Evolutionary conservation across 768 basidiomycete species (phyloP), one percentile per base, ranked within the genome.

Genomic region (Leccinum pellstonianum): DNA sequence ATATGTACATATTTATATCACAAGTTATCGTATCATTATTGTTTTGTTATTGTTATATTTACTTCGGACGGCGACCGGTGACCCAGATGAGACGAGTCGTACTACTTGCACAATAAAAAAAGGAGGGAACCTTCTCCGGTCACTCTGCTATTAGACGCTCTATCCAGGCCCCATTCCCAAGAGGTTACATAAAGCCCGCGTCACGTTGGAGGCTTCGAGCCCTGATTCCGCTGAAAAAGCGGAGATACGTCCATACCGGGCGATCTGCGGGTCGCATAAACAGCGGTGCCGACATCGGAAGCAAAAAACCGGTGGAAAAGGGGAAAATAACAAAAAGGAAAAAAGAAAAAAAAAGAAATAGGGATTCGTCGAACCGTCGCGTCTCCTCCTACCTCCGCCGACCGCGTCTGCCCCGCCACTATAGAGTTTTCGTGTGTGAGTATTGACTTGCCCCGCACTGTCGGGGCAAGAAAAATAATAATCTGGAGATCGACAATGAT

Each of bases 231-330:
- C 51, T 33, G 51, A 33, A 33, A 52, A 31, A 19, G 51, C 19
- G 51, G 51, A 33, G 51, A 31, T 12, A 11, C 27, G 15, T 17
- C 50, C 33, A 21, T 51, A 51, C 49, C 31, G n/a, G 17, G 31
- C 31, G 29, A 33, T 33, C 29, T 12, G 29, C 31, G n/a, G 48
- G 51, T 29, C 21, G 54, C 54, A 59, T 59, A 64, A 68, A 68
- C 59, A 57, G 56, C 63, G 55, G 61, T 63, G 67, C 60, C 19
- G 46, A 21, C 46, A 46, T 48, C 55, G 59, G 62, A 59, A 54
- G 60, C 53, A 56, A 60, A 60, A 57, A 43, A 46, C n/a, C n/a
- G 14, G 47, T 52, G 15, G n/a, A 50, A 50, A 50, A 29, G 15
- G 27, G 51, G 51, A 8, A 46, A 46, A 46, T 46, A 46, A 46